Evolutionary conservation across 108 stramenopile species (phyloP), one percentile per base, ranked within the genome.

Genomic region (Conticribra weissflogii): DNA sequence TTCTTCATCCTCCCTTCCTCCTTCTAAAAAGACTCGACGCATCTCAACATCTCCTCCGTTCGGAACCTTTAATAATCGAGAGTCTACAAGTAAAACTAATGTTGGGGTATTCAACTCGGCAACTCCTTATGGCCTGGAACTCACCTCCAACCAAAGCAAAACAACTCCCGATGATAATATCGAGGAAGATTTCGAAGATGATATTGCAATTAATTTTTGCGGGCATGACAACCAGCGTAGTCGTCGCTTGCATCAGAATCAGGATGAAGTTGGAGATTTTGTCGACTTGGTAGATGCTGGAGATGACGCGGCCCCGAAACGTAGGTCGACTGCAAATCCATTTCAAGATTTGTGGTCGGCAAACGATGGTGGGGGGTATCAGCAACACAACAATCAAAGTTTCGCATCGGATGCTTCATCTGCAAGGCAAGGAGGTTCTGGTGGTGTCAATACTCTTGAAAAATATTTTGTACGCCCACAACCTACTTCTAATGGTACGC

Each of bases 281-380:
- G 41, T 41, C 25, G 53, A 36, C 14, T n/a, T 41, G 25, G 51
- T 18, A 16, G 23, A 54, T 28, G 23, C 2, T 28, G 21, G 15
- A 19, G 31, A 55, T 25, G 19, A 19, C 15, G 34, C 46, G 36
- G 49, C 32, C 2, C 24, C 34, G 27, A 33, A 57, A 49, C 28
- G 44, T 22, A 46, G 18, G 7, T 30, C 45, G 18, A 54, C 12
- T 31, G 50, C 19, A 27, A 78, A 78, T 59, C 76, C 76, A 23
- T 78, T 70, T 65, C 33, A 55, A 18, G 76, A 78, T 59, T 64
- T 78, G n/a, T 69, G 75, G 66, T 36, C 41, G 44, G 45, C 53
- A 1, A 7, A 33, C 15, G 47, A 59, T 30, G 57, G 49, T 30
- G 28, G 52, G 19, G 15, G 27, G 24, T 30, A 4, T 19, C 46